A percentile compares a stretch with the other conserved stretches of the same genome.
Evolutionary conservation across 2,329 filamentous ascomycete genomes (phyloP).

Genomic region (Nannizzia gypsea): DNA sequence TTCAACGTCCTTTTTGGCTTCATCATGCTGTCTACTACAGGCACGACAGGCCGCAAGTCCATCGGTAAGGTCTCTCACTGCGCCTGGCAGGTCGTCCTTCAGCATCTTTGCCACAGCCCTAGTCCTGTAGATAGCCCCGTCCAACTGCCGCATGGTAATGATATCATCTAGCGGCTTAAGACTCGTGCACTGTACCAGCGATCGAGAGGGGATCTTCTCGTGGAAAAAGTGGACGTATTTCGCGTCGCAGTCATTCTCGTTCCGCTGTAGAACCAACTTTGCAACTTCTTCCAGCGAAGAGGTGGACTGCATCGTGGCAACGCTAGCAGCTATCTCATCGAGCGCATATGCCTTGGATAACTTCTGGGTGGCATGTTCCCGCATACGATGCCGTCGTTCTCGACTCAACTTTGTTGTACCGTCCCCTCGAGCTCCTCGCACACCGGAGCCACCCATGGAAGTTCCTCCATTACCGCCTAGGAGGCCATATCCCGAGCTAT

Average conservation of each 20-base stretch:
- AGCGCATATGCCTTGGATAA: conserved; percentile 65
- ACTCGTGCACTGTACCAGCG: conserved; percentile 60
- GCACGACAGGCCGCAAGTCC: conserved; percentile 48
- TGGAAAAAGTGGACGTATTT: conserved; percentile 90
- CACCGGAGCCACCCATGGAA: conserved; percentile 47
- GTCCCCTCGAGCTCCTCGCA: conserved; percentile 30
- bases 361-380: conserved; percentile 68
- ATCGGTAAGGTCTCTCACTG: conserved; percentile 56
- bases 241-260: conserved; percentile 56
- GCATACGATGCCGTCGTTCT: conserved; percentile 66
- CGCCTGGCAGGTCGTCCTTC: conserved; percentile 60
- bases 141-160: conserved; percentile 50
- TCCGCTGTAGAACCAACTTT: conserved; percentile 57
- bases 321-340: conserved; percentile 72
- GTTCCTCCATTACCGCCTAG: conserved; percentile 37
- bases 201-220: conserved; percentile 70
- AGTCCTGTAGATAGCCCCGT: conserved; percentile 58
- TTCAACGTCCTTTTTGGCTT: conserved; percentile 42
- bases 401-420: conserved; percentile 57
- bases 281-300: conserved; percentile 68
- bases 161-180: conserved; percentile 56
- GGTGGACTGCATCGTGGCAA: conserved; percentile 71
- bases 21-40: conserved; percentile 42
- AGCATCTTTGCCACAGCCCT: conserved; percentile 63
- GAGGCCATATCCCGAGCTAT: conserved; percentile 36